These are phyloP conservation scores for Alternaria viburni DNA, from an alignment of 2,329 filamentous ascomycete genomes.

Conservation along the genomic window DNA sequence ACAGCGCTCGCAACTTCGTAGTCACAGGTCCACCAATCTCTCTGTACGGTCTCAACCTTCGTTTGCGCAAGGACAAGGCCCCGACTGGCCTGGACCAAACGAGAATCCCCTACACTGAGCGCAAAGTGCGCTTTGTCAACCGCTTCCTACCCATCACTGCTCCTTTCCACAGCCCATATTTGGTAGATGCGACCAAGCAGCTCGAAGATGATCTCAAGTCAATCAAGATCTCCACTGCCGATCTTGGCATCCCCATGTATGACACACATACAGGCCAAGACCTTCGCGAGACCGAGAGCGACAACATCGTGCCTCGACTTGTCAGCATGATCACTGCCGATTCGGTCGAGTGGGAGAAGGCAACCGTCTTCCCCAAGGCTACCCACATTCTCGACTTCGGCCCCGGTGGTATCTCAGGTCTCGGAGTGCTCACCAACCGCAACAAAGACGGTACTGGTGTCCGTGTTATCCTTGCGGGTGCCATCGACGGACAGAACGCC, in stretches of 20 bases:
- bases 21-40: conserved; percentile 96
- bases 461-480: conserved; percentile 90
- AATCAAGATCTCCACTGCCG: conserved; percentile 74
- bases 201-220: conserved; percentile 89
- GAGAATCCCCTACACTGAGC: conserved; percentile 89
- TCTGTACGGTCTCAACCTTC: conserved; percentile 92
- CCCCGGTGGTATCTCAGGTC: conserved; percentile 93
- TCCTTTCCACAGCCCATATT: conserved; percentile 96
- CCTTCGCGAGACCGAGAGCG: conserved; percentile 69
- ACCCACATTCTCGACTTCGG: conserved; percentile 97
- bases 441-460: conserved; percentile 99
- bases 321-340: conserved; percentile 94
- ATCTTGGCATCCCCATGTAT: conserved; percentile 83
- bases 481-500: conserved; percentile 85
- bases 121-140: conserved; percentile 95
- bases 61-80: conserved; percentile 95
- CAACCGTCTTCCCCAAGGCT: conserved; percentile 86
- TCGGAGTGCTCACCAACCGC: conserved; percentile 94
- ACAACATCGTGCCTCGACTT: conserved; percentile 84
- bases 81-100: conserved; percentile 97
- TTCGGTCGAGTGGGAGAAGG: conserved; percentile 93
- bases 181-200: conserved; percentile 78
- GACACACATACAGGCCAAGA: conserved; percentile 82
- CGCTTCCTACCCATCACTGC: conserved; percentile 97
- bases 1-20: conserved; percentile 96